Evolutionary conservation across 192 early-diverging fungal genomes (phyloP), one percentile per base, ranked within the genome.

Genomic region (Paraglomus occultum): DNA sequence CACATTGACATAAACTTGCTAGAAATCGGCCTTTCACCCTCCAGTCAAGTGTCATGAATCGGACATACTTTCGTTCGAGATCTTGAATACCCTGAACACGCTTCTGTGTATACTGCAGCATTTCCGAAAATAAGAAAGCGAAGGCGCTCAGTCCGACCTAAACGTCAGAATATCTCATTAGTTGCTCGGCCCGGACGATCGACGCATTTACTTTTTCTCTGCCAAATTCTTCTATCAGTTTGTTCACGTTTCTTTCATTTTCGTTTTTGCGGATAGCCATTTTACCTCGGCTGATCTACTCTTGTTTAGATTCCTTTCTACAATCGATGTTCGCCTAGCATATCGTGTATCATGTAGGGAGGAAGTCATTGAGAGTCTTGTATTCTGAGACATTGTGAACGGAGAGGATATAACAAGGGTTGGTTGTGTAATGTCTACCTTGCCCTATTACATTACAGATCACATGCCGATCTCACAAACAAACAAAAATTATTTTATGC

Each of bases 81-180:
- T 96, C 96, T 73, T 94, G 92, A 64, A 99, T 94, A 20, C 94
- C 96, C 71, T 89, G 84, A 8, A 94, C 95, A 48, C 92, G 85
- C 77, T 95, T 96, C 80, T 97, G 96, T n/a, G 95, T 87, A 78
- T 98, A 97, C 61, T 92, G 92, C 31, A 99, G 79, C 83, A 97
- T 95, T 77, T 99, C 97, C 23, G 90, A 91, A 77, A 99, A 94
- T 39, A 99, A 73, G 72, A 96, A 95, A 14, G 91, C 84, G 76
- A 94, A 94, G 5, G 96, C 88, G 31, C 87, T 83, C 38, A 96
- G 81, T 58, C 87, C 85, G 46, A 91, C 85, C 91, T 92, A 63
- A 11, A 38, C 6, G 39, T n/a, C 47, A 49, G 1, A 40, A 40
- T 38, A 50, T n/a, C 31, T 31, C 31, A 31, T 31, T 31, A 31